Percentiles rank a stretch among this genome's conserved stretches.
Evolutionary conservation across 2,329 filamentous ascomycete genomes (phyloP).

Genomic region (Daldinia eschscholtzii): DNA sequence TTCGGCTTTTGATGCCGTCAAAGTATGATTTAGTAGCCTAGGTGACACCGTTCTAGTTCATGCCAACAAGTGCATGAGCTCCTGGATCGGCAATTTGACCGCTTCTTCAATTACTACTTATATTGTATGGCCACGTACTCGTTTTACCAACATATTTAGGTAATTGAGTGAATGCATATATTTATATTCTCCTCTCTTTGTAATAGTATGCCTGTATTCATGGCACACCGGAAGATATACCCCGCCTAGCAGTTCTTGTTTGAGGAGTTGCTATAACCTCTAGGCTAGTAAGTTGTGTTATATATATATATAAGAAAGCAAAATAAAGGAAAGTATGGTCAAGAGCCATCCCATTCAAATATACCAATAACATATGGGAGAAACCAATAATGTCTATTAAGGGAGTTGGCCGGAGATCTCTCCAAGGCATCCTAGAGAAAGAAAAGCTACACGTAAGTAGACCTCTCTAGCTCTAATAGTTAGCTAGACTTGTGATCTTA

Average conservation of each 20-base stretch:
- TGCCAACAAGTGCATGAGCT: background rate
- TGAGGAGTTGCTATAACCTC: background rate
- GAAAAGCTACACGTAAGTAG: background rate
- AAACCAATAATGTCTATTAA: background rate
- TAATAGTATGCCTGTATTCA: background rate
- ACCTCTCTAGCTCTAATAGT: background rate
- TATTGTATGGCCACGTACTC: background rate
- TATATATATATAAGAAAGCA: no score
- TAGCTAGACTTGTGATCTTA: background rate
- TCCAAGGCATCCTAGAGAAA: background rate
- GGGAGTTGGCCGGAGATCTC: background rate
- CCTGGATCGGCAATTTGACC: slow-evolving; percentile 7
- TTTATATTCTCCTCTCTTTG: background rate
- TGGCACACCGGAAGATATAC: background rate
- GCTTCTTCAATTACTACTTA: slow-evolving; percentile 2
- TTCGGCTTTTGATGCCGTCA: background rate
- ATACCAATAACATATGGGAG: background rate
- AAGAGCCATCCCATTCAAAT: background rate
- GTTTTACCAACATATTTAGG: background rate
- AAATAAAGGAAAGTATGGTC: no score
- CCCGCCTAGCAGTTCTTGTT: background rate
- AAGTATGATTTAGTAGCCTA: background rate
- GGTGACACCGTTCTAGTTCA: no score
- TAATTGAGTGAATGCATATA: background rate
- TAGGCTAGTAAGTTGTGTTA: no score